Base-by-base conservation (phyloP, 2,329 filamentous ascomycete species). In the Paraphaeosphaeria sporulosa region DNA sequence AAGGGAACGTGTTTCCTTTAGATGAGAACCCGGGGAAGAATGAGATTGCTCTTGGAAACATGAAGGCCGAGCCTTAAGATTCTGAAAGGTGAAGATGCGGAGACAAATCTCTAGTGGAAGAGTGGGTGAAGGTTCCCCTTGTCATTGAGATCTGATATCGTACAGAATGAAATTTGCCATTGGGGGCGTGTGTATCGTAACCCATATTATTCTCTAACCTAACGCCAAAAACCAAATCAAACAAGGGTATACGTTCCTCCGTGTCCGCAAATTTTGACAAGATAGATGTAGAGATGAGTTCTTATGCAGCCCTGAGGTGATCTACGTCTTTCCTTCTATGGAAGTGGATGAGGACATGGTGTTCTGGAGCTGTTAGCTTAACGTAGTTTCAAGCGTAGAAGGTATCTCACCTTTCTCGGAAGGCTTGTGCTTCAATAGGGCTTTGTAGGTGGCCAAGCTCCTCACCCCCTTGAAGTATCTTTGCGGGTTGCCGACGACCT, bases 381-480 rank as follows among this genome's bases (percentile, higher is more conserved):
- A 23, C 30, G n/a, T 3, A 38, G 34, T 51, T 2, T 12, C 23
- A 36, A 48, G 17, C 13, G 13, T 9, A 21, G 3, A 32, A 51
- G 8, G 17, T 9, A 21, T 56, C 65, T 52, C 51, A 65, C 66
- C 61, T 30, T 67, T 67, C 1, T 66, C 63, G 10, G 54, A 64
- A 19, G 58, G 43, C 19, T 61, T 66, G 19, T 68, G 51, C 59
- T 65, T 71, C 59, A 73, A 27, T 3, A 65, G 55, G 3, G 68
- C 65, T 46, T 64, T 69, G 42, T 68, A 72, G 4, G 68, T 66
- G 17, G 61, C 60, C 27, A 72, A 55, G 53, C 70, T 73, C 46
- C 64, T 65, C 2, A 71, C 66, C 1, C 67, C 64, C 61, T 67
- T 72, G 46, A 65, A 67, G 25, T 58, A 60, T 5, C 69, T 58